Evolutionary conservation across 441 rosid species (phyloP), one percentile per base, ranked within the genome.

Genomic region (Croton setiger): DNA sequence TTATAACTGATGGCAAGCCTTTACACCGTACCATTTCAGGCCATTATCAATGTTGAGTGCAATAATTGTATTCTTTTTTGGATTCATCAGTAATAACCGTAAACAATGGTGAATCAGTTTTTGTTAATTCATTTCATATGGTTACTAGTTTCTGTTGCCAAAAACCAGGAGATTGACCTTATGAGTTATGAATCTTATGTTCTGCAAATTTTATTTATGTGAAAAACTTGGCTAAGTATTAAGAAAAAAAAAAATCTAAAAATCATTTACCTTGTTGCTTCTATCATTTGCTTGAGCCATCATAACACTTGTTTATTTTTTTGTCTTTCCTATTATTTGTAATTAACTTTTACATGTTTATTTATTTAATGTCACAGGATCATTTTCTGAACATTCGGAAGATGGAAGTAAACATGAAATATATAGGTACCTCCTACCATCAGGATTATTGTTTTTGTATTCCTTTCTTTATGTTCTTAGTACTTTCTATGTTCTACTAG

Each of bases 341-440:
- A 23, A 15, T 48, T 45, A 54, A 20, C 13, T 68, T 44, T 36
- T 45, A 59, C 17, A 43, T 33, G n/a, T 70, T 75, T 56, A 11
- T 64, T 48, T 72, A 18, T 71, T 58, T 67, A 4, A 43, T 79
- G 72, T 64, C 64, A 59, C 88, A 89, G 98, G 95, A 89, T 64
- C 90, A 91, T 75, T 91, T 91, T 61, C 79, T 87, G 20, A 81
- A 87, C 62, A 81, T 76, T 77, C 79, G 70, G 70, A 87, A 87
- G 84, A 88, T 87, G 88, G 78, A 79, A 11, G 70, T 87, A 85
- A 87, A 86, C 78, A 87, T 91, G 96, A 93, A 93, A 77, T 91
- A 91, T 78, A 93, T 93, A 71, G 98, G 95, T 93, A 89, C 45
- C 11, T 44, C 47, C 45, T 21, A 4, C 54, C 56, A 20, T 9